Base-by-base conservation (phyloP, 2,329 filamentous ascomycete species). In the Huntiella moniliformis region DNA sequence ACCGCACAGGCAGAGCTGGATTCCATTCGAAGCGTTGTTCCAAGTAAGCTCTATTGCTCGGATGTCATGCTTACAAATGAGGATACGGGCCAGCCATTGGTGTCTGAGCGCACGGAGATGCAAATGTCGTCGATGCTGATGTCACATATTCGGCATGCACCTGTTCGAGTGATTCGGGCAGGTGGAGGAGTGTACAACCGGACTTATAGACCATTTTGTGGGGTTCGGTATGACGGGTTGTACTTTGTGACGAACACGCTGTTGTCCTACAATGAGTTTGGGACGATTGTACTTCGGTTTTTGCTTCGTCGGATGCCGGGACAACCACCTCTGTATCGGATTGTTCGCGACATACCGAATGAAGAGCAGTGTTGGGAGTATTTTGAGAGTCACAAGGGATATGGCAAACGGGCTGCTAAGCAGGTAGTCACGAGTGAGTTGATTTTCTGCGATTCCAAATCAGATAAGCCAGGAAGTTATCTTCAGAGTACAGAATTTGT, bases 311-410 rank as follows among this genome's bases (percentile, higher is more conserved):
- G 43, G 5, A 17, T 45, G 3, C 8, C 13, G 5, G 38, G 38
- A 5, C 43, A 49, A 35, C 39, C 45, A n/a, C 39, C 47, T 3
- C 31, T 49, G 10, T 49, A 43, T 36, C 41, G 18, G 5, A 49
- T 46, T 34, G 39, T 41, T 17, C 33, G 43, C 31, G 32, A 43
- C 12, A 35, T 49, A 37, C 46, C 47, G n/a, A 49, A 46, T 33
- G 39, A 38, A 16, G 42, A 45, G 35, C 47, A 46, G 17, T 41
- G 34, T 22, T 49, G 45, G 47, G 43, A 49, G 15, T 45, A 43
- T 18, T 49, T 43, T 43, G 47, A 46, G 31, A 46, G 39, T 12
- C 47, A 49, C 28, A 46, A 49, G 34, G 47, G 44, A 42, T 49
- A 49, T 34, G 47, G 43, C n/a, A 38, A 42, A 12, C 15, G 36